These are phyloP conservation scores for Pichia rugopelliculosa DNA, from an alignment of 805 yeast genomes.

Conservation along the genomic window DNA sequence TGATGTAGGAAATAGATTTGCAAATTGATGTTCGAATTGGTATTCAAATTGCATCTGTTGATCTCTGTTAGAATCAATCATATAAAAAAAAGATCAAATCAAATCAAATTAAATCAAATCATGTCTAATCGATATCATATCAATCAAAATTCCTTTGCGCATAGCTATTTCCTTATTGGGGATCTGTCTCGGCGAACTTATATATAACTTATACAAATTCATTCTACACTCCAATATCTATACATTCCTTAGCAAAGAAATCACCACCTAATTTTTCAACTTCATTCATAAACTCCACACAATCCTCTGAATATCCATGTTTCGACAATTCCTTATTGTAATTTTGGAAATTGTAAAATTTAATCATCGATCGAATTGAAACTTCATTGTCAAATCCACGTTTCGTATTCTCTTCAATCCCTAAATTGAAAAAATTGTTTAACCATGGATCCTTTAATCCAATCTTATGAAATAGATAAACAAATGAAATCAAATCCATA, in stretches of 20 bases:
- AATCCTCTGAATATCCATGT: constrained; percentile 44
- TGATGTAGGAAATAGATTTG: too few relatives aligned
- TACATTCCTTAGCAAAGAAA: constrained; percentile 29
- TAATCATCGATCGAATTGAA: constrained; percentile 70
- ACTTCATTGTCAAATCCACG: constrained; percentile 81
- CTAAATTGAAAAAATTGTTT: constrained; percentile 70
- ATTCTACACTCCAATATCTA: background rate
- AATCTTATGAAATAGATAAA: constrained; percentile 67
- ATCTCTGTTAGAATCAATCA: too few relatives aligned
- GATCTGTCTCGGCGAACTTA: too few relatives aligned
- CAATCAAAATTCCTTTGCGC: too few relatives aligned
- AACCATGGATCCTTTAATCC: constrained; percentile 83
- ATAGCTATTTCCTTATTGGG: too few relatives aligned
- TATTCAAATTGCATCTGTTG: background rate
- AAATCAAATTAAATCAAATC: too few relatives aligned
- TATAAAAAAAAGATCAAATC: background rate
- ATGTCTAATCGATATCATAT: too few relatives aligned
- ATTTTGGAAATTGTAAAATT: constrained; percentile 61
- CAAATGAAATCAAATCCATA: constrained; percentile 88
- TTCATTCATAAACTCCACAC: constrained; percentile 13
- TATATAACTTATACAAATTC: too few relatives aligned
- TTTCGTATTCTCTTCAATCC: constrained; percentile 64
- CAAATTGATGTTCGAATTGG: too few relatives aligned
- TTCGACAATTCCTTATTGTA: constrained; percentile 46
- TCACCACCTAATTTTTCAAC: constrained; percentile 22